phyloP scores from a whole-genome alignment of 202 grass and related monocot species.

The Panicum virgatum region DNA sequence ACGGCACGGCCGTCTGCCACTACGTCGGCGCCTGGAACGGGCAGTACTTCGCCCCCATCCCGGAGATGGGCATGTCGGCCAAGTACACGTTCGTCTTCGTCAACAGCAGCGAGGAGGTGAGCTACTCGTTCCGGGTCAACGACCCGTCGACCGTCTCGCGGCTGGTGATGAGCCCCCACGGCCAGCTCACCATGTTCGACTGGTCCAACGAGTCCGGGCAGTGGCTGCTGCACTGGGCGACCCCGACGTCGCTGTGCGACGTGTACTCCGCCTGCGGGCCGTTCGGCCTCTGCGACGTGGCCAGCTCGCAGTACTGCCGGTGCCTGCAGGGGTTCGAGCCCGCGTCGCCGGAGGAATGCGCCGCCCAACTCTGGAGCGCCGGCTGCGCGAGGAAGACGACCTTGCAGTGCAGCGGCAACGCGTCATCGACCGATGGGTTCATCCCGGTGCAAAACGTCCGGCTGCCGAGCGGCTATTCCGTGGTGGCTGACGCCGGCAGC shows the following conservation, averaged over 20 bases:
- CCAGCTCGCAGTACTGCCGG: constrained; percentile 36
- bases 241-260: constrained; percentile 46
- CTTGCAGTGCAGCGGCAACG: constrained; percentile 26
- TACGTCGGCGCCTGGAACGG: constrained; percentile 35
- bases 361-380: constrained; percentile 23
- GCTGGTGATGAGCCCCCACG: constrained; percentile 38
- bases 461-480: constrained; percentile 32
- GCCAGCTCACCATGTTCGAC: constrained; percentile 25
- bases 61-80: constrained; percentile 17
- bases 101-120: constrained; percentile 27
- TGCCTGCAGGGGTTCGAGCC: constrained; percentile 44
- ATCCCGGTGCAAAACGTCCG: constrained; percentile 39
- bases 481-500: not conserved
- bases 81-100: constrained; percentile 23
- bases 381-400: constrained; percentile 46
- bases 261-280: constrained; percentile 54
- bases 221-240: constrained; percentile 47
- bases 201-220: constrained; percentile 18
- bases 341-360: constrained; percentile 28
- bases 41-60: constrained; percentile 19
- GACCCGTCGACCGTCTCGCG: constrained; percentile 22
- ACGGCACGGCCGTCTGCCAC: constrained; percentile 28
- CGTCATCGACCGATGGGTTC: constrained; percentile 38
- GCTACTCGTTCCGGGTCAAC: constrained; percentile 12
- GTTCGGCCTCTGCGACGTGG: constrained; percentile 55